These are phyloP conservation scores for Umbellularia californica DNA, from an alignment of 164 flowering plant genomes.

Conservation along the genomic window DNA sequence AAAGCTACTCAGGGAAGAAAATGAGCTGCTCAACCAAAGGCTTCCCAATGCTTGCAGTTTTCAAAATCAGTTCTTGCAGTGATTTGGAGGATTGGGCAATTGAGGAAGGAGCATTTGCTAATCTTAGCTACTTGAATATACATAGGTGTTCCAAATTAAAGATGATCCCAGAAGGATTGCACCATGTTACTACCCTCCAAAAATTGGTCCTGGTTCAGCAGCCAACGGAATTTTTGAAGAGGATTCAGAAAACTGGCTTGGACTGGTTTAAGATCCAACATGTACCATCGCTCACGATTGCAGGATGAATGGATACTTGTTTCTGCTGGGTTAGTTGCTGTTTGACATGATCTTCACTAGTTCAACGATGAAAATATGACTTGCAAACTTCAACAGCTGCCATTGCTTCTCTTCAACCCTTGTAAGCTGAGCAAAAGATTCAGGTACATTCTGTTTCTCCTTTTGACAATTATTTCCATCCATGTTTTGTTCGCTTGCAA, in stretches of 20 bases:
- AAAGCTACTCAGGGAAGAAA: conserved; percentile 11
- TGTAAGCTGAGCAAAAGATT: too few relatives aligned
- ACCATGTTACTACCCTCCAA: conserved; percentile 18
- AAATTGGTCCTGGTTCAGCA: background rate
- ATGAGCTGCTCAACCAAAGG: background rate
- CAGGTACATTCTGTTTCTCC: too few relatives aligned
- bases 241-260: background rate
- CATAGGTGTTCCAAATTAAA: conserved; percentile 17
- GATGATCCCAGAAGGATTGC: conserved; percentile 32
- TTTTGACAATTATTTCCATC: too few relatives aligned
- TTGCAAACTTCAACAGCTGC: too few relatives aligned
- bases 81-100: conserved; percentile 1
- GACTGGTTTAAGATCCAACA: background rate
- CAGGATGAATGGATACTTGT: background rate
- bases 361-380: too few relatives aligned
- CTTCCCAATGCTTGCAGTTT: background rate
- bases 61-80: background rate
- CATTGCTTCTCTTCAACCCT: too few relatives aligned
- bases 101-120: conserved; percentile 3
- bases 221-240: background rate
- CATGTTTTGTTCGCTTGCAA: too few relatives aligned
- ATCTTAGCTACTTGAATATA: background rate
- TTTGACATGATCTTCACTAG: background rate
- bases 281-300: background rate
- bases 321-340: background rate